Evolutionary conservation across 768 basidiomycete genomes (phyloP), one percentile per base, ranked within the genome.

Genomic region (Tylopilus subfusipes): DNA sequence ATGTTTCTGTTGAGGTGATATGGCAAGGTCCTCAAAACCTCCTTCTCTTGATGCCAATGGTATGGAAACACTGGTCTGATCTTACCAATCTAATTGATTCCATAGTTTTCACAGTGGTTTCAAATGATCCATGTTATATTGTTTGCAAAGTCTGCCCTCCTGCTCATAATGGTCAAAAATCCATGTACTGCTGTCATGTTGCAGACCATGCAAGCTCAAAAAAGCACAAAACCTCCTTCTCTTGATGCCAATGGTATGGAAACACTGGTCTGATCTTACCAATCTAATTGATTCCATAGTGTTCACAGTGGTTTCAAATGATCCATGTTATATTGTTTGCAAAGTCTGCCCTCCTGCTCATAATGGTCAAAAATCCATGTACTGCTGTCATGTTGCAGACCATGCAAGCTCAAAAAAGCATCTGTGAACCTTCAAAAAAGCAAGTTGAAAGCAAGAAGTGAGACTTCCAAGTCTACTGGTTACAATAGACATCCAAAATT

Each of bases 381-480:
- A 24, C 0, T 13, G 27, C 24, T 58, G 44, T 18, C 54, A 58
- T 34, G 27, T n/a, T 10, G 18, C 27, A 52, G 31, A 45, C 0
- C 54, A 58, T 45, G 38, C 24, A 29, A 9, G 4, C 10, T 48
- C 34, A 5, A 51, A 55, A 16, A 58, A 58, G 36, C 57, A 58
- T n/a, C 19, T 3, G 19, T 4, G 5, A n/a, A 42, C 19, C 9
- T 38, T 46, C 30, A 2, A 7, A 0, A 25, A 42, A 21, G 19
- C 18, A 4, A 22, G 2, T 1, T 10, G 6, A 4, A n/a, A 19
- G 18, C 7, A 43, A 11, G 24, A 7, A 7, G n/a, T n/a, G n/a
- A n/a, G n/a, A n/a, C n/a, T n/a, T n/a, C n/a, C n/a, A n/a, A n/a
- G n/a, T n/a, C n/a, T n/a, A n/a, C n/a, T n/a, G n/a, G n/a, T n/a